phyloP scores from a whole-genome alignment of 1,284 basidiomycete species.

The Irpex sp. region DNA sequence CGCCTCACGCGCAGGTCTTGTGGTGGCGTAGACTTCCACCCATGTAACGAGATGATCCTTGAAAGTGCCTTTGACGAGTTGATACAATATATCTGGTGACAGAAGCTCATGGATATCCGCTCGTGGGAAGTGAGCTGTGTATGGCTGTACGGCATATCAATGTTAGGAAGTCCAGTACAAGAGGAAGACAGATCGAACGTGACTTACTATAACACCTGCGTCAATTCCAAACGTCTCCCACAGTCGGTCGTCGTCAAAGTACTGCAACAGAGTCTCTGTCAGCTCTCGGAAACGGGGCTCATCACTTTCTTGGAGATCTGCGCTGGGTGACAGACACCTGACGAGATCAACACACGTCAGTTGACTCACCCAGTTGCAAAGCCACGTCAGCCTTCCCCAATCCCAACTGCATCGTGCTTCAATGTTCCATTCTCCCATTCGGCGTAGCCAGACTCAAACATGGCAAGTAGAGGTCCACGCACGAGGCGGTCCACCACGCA shows the following conservation, averaged over 20 bases:
- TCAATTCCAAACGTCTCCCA: background rate
- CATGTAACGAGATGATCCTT: conserved; percentile 21
- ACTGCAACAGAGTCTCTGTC: background rate
- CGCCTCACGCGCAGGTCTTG: background rate
- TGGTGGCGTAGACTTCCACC: conserved; percentile 7
- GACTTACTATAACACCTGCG: background rate
- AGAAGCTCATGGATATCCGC: conserved; percentile 24
- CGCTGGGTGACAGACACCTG: too few relatives aligned
- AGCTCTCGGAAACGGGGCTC: background rate
- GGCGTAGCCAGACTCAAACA: too few relatives aligned
- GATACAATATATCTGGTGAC: conserved; percentile 20
- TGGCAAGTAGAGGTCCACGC: too few relatives aligned
- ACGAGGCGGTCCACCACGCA: too few relatives aligned
- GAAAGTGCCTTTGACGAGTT: conserved; percentile 20
- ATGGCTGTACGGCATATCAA: background rate
- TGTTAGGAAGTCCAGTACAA: too few relatives aligned
- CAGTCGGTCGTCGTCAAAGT: background rate
- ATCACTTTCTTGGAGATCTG: too few relatives aligned
- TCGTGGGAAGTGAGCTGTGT: conserved; percentile 16
- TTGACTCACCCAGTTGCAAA: too few relatives aligned
- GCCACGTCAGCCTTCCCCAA: too few relatives aligned
- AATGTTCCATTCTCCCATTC: too few relatives aligned
- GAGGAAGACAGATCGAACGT: too few relatives aligned
- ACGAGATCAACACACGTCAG: too few relatives aligned
- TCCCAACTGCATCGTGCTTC: too few relatives aligned